Percentiles rank a stretch among this genome's conserved stretches.
phyloP scores from a whole-genome alignment of 164 flowering plant species.

The Aristolochia contorta region DNA sequence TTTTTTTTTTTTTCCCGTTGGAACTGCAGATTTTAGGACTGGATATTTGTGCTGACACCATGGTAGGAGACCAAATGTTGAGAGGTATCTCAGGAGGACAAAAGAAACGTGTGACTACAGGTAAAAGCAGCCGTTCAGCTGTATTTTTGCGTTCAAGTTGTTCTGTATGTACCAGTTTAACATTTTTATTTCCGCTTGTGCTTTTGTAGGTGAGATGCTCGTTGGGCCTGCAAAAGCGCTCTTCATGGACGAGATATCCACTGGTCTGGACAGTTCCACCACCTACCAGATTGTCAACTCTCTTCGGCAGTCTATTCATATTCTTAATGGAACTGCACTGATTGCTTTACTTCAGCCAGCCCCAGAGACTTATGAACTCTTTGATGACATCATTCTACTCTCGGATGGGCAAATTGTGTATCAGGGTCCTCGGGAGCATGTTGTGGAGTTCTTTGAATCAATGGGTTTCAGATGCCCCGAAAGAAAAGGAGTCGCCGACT shows the following conservation, averaged over 20 bases:
- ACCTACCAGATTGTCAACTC: constrained; percentile 30
- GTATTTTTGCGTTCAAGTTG: not conserved
- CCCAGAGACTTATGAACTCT: constrained; percentile 11
- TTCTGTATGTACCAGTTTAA: not conserved
- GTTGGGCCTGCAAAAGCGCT: constrained; percentile 41
- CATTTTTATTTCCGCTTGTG: not conserved
- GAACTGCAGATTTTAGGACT: constrained; percentile 22
- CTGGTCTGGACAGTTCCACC: constrained; percentile 55
- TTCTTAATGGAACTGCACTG: constrained; percentile 10
- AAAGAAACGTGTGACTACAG: constrained; percentile 25
- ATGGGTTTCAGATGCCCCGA: constrained; percentile 36
- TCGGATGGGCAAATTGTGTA: constrained; percentile 48
- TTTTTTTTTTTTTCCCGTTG: not conserved
- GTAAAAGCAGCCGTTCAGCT: constrained; percentile 2
- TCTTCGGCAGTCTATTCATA: constrained; percentile 7
- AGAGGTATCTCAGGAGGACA: constrained; percentile 28
- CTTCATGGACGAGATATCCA: constrained; percentile 27
- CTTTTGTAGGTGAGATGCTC: constrained; percentile 38
- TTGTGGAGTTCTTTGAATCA: constrained; percentile 41
- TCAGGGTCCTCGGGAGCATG: constrained; percentile 52
- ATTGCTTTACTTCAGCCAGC: constrained; percentile 14
- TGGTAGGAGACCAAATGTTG: constrained; percentile 25
- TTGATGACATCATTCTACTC: constrained; percentile 30
- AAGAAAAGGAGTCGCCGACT: constrained; percentile 34
- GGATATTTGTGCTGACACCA: constrained; percentile 24